phyloP scores from a whole-genome alignment of 2,329 filamentous ascomycete genomes.

The Balansia obtecta region DNA sequence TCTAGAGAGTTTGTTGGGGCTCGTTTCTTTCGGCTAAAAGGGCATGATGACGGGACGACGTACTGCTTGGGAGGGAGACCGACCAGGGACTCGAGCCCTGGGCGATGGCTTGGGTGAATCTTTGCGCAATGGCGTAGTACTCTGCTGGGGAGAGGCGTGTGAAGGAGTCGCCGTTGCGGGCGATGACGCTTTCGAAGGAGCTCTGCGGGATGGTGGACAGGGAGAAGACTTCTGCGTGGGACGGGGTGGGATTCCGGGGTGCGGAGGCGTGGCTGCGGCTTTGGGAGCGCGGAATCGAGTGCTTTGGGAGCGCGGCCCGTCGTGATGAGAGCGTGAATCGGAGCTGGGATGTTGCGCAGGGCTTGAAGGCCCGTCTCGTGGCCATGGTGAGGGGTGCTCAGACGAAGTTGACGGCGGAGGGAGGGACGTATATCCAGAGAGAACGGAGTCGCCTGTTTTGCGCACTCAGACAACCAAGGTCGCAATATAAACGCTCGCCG shows the following conservation, averaged over 20 bases:
- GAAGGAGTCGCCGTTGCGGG: constrained; percentile 8
- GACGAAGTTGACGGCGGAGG: background rate
- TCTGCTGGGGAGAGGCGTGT: constrained; percentile 10
- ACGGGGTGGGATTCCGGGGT: background rate
- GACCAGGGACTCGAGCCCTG: constrained; percentile 11
- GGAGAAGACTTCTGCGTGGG: constrained; percentile 10
- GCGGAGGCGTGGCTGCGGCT: constrained; percentile 4
- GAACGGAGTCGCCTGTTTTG: no score
- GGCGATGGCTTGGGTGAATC: constrained; percentile 12
- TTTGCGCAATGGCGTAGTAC: constrained; percentile 14
- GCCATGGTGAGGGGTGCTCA: background rate
- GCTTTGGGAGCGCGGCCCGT: no score
- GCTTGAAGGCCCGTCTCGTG: background rate
- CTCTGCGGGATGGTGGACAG: constrained; percentile 12
- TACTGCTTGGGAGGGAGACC: constrained; percentile 13
- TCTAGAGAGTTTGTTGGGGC: constrained; percentile 8
- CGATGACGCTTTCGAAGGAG: constrained; percentile 12
- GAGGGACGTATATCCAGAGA: background rate
- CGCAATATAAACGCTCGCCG: background rate
- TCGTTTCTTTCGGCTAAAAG: no score
- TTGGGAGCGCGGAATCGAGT: background rate
- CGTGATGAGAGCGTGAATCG: background rate
- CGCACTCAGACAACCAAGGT: background rate
- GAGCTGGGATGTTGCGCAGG: background rate
- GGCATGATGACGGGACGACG: constrained; percentile 5